These are phyloP conservation scores for Nyssa sinensis DNA, from an alignment of 148 eudicot species.

Conservation along the genomic window DNA sequence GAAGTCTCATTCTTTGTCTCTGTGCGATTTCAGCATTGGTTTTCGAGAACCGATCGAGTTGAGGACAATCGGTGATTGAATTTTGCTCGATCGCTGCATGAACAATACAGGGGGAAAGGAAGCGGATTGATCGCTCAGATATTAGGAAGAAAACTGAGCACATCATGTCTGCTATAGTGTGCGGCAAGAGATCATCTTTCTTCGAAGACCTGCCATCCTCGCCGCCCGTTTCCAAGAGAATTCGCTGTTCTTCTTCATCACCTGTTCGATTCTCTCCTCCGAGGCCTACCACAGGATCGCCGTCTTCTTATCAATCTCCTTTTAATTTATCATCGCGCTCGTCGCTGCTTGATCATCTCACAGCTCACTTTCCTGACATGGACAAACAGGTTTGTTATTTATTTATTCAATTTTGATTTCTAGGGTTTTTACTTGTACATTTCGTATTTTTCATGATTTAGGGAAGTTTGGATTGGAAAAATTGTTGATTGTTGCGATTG, in stretches of 20 bases:
- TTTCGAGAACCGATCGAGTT: background rate
- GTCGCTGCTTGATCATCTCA: conserved; percentile 55
- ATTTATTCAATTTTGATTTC: background rate
- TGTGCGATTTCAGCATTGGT: background rate
- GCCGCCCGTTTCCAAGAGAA: conserved; percentile 46
- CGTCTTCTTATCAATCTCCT: conserved; percentile 8
- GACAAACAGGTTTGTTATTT: conserved; percentile 53
- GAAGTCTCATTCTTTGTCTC: background rate
- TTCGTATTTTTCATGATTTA: background rate
- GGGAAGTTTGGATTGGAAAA: background rate
- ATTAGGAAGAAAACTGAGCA: conserved; percentile 20
- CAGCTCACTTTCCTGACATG: conserved; percentile 65
- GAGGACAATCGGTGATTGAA: conserved; percentile 2
- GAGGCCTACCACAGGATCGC: conserved; percentile 16
- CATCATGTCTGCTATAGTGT: conserved; percentile 81
- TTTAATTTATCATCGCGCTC: conserved; percentile 8
- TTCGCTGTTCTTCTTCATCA: conserved; percentile 56
- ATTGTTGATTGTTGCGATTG: background rate
- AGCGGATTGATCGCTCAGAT: conserved; percentile 20
- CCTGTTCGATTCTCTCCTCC: conserved; percentile 52
- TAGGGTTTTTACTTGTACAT: background rate
- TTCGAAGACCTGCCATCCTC: conserved; percentile 70
- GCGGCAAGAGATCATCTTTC: conserved; percentile 83
- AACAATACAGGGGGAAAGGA: conserved; percentile 1
- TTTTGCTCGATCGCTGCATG: conserved; percentile 19